Evolutionary conservation across 2,329 filamentous ascomycete species (phyloP).

Genomic region (Xylaria polymorpha): DNA sequence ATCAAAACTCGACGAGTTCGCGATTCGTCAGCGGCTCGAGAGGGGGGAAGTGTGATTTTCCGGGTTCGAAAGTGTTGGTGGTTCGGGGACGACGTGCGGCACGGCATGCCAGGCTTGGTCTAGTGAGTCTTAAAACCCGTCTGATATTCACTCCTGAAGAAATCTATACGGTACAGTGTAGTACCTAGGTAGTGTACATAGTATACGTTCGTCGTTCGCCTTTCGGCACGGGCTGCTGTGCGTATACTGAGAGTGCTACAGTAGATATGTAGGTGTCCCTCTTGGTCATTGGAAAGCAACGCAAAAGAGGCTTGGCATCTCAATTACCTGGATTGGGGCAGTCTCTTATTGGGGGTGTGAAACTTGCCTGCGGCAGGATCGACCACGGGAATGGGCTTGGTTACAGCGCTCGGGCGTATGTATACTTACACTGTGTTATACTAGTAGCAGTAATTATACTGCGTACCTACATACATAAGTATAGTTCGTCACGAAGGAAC

Average conservation of each 20-base stretch:
- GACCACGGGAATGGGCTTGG: slow-evolving; percentile 21
- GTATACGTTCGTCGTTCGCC: neutral
- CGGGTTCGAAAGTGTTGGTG: neutral
- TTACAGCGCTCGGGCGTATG: slow-evolving; percentile 17
- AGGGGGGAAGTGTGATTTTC: neutral
- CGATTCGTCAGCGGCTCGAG: slow-evolving; percentile 15
- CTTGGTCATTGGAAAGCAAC: neutral
- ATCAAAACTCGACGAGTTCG: slow-evolving; percentile 4
- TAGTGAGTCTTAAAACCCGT: slow-evolving; percentile 20
- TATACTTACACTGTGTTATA: neutral
- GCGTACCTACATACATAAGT: too few species aligned
- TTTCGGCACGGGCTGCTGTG: slow-evolving; percentile 1
- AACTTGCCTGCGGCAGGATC: slow-evolving; percentile 36
- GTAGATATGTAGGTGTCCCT: neutral
- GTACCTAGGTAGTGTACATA: neutral
- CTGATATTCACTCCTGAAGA: slow-evolving; percentile 13
- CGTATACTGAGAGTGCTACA: neutral
- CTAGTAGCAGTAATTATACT: neutral
- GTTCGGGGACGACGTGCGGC: neutral
- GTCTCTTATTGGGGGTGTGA: slow-evolving; percentile 27
- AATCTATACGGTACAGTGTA: neutral
- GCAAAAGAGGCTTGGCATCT: slow-evolving; percentile 22
- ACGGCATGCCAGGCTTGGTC: slow-evolving; percentile 9
- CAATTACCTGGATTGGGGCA: slow-evolving; percentile 13
- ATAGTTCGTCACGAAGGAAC: neutral